Evolutionary conservation across 495 filamentous ascomycete species (phyloP).

Genomic region (Cryomyces minteri): DNA sequence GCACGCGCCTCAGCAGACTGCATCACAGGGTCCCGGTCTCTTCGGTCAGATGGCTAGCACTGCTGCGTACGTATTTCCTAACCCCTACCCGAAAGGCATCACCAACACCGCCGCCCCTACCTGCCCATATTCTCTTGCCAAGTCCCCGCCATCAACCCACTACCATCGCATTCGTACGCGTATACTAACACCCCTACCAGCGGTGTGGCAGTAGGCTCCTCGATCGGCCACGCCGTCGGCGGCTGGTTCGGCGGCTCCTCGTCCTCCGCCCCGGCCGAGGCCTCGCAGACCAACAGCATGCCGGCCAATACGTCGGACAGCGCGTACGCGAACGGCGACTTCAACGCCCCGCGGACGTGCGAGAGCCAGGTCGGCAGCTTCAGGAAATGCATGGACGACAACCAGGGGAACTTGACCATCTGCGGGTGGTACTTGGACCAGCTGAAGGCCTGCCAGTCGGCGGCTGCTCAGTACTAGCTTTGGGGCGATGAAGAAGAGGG

Average conservation of each 20-base stretch:
- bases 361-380: slow-evolving; percentile 64
- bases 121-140: not conserved
- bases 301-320: slow-evolving; percentile 15
- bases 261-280: slow-evolving; percentile 38
- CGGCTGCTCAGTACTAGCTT: slow-evolving; percentile 65
- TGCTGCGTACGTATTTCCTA: slow-evolving; percentile 22
- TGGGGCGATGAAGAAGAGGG: not conserved
- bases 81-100: too few species aligned
- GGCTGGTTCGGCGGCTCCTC: slow-evolving; percentile 60
- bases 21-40: slow-evolving; percentile 18
- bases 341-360: slow-evolving; percentile 39
- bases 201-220: slow-evolving; percentile 87
- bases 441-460: slow-evolving; percentile 88
- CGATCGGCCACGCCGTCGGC: slow-evolving; percentile 86
- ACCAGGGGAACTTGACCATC: slow-evolving; percentile 82
- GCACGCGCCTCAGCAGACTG: slow-evolving; percentile 9
- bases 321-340: slow-evolving; percentile 27
- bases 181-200: slow-evolving; percentile 22
- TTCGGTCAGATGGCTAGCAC: slow-evolving; percentile 28
- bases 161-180: slow-evolving; percentile 9
- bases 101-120: not conserved
- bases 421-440: slow-evolving; percentile 98
- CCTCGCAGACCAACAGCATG: not conserved
- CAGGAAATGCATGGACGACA: slow-evolving; percentile 88
- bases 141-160: not conserved